These are phyloP conservation scores for Phycomyces blakesleeanus DNA, from an alignment of 192 early-diverging fungal species.

Conservation along the genomic window DNA sequence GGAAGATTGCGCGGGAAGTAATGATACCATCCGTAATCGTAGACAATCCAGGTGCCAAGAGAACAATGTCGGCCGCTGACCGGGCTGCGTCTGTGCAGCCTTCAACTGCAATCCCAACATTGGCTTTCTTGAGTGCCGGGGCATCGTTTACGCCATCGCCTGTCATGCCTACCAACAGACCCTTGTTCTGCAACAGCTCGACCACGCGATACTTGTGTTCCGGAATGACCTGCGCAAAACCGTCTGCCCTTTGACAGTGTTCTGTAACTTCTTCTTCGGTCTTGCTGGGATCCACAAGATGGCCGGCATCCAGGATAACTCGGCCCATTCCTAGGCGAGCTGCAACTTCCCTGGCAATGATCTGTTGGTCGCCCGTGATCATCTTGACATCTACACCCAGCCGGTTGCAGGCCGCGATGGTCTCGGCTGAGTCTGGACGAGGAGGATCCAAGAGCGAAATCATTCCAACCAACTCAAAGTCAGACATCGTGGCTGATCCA, in stretches of 20 bases:
- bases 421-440: slow-evolving; percentile 82
- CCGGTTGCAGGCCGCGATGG: slow-evolving; percentile 78
- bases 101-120: slow-evolving; percentile 95
- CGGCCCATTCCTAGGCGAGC: slow-evolving; percentile 88
- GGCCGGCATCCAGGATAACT: slow-evolving; percentile 84
- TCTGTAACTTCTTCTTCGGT: slow-evolving; percentile 81
- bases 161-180: slow-evolving; percentile 89
- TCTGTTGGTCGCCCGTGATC: slow-evolving; percentile 95
- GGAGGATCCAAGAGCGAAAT: slow-evolving; percentile 90
- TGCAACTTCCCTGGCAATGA: slow-evolving; percentile 92
- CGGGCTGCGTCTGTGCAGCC: slow-evolving; percentile 95
- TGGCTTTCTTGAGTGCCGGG: slow-evolving; percentile 95
- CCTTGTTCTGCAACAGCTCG: slow-evolving; percentile 86
- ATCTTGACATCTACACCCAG: slow-evolving; percentile 93
- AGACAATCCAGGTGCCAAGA: slow-evolving; percentile 82
- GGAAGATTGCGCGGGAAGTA: slow-evolving; percentile 90
- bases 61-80: slow-evolving; percentile 93
- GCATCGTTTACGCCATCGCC: slow-evolving; percentile 90
- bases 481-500: slow-evolving; percentile 44
- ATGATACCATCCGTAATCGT: slow-evolving; percentile 91
- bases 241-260: slow-evolving; percentile 83
- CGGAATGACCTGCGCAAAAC: slow-evolving; percentile 96
- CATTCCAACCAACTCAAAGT: slow-evolving; percentile 85
- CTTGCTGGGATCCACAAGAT: slow-evolving; percentile 73
- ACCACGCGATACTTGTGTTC: slow-evolving; percentile 99